phyloP scores from a whole-genome alignment of 495 filamentous ascomycete genomes.

The Penicillium alfredii region DNA sequence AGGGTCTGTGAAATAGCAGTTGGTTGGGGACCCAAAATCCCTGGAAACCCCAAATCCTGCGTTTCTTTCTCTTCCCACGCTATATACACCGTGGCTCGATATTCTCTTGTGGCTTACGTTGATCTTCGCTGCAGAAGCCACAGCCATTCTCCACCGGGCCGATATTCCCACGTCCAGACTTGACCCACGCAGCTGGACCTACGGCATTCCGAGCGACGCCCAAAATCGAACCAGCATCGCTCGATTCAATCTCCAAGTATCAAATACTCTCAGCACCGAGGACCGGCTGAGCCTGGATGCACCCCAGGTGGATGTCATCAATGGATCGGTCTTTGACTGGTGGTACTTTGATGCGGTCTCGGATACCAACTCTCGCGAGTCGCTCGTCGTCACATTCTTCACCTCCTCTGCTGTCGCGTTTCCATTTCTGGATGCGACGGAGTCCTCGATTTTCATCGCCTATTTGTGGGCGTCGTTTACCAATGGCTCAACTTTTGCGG shows the following conservation, averaged over 20 bases:
- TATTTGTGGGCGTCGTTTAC: constrained; percentile 22
- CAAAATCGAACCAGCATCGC: constrained; percentile 9
- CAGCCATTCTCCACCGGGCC: too few relatives aligned
- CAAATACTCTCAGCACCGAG: neutral
- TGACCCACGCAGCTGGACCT: neutral
- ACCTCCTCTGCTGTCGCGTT: constrained; percentile 18
- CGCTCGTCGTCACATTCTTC: constrained; percentile 27
- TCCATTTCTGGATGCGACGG: constrained; percentile 10
- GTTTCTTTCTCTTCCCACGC: too few relatives aligned
- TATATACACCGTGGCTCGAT: too few relatives aligned
- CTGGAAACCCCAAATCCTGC: too few relatives aligned
- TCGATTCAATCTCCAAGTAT: constrained; percentile 9
- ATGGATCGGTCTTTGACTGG: constrained; percentile 33
- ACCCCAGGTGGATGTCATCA: constrained; percentile 24
- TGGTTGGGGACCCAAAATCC: too few relatives aligned
- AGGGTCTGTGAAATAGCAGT: too few relatives aligned
- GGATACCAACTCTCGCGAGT: constrained; percentile 8
- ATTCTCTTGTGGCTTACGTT: too few relatives aligned
- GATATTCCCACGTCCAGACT: neutral
- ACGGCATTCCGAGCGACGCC: constrained; percentile 9
- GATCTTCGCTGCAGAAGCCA: too few relatives aligned
- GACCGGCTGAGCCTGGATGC: constrained; percentile 20
- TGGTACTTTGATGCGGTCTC: constrained; percentile 39
- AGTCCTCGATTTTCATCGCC: constrained; percentile 17
- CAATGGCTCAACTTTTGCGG: constrained; percentile 17